phyloP scores from a whole-genome alignment of 1,139 yeast genomes.

The Scheffersomyces titani region DNA sequence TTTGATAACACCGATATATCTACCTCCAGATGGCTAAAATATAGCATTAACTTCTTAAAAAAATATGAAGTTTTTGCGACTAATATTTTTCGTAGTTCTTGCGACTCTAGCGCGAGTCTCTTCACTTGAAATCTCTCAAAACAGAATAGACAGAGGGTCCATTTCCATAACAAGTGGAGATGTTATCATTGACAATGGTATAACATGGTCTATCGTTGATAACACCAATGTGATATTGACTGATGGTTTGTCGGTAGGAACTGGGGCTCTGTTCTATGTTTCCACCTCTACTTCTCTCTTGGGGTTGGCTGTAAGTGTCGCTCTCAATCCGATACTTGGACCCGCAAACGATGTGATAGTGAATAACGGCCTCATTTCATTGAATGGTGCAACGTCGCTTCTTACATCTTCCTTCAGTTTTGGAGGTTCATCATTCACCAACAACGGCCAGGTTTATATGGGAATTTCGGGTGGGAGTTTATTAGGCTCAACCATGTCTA shows the following conservation, averaged over 20 bases:
- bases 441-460: constrained; percentile 12
- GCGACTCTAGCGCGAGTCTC: neutral
- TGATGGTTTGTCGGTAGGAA: constrained; percentile 11
- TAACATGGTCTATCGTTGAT: constrained; percentile 14
- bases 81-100: neutral
- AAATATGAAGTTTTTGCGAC: too few relatives aligned
- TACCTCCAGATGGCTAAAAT: too few relatives aligned
- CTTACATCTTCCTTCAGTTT: constrained; percentile 8
- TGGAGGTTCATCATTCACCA: constrained; percentile 10
- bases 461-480: constrained; percentile 10
- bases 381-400: constrained; percentile 10
- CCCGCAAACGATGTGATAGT: constrained; percentile 6
- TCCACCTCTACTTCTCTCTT: constrained; percentile 7
- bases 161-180: constrained; percentile 7
- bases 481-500: constrained; percentile 9
- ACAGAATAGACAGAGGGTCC: constrained; percentile 10
- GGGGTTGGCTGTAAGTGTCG: constrained; percentile 9
- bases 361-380: constrained; percentile 13
- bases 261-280: constrained; percentile 20
- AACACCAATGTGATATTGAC: constrained; percentile 9
- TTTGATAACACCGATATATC: too few relatives aligned
- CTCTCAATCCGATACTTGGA: constrained; percentile 2
- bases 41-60: too few relatives aligned
- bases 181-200: constrained; percentile 10
- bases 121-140: neutral